phyloP scores from a whole-genome alignment of 257 asterid species.

The Gentiana macrophylla region DNA sequence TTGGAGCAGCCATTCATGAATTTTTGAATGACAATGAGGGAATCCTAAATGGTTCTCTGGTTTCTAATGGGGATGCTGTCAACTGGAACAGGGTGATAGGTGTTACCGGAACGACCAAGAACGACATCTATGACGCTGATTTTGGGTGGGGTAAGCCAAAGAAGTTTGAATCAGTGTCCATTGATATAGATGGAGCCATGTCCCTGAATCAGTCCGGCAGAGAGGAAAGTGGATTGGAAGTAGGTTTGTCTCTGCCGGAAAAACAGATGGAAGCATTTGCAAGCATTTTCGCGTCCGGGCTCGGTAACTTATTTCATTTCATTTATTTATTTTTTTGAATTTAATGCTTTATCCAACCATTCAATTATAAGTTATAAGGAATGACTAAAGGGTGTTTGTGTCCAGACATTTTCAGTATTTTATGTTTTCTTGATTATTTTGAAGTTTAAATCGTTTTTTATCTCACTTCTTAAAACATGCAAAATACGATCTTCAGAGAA shows the following conservation, averaged over 20 bases:
- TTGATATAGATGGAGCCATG: background rate
- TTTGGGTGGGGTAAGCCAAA: slow-evolving; percentile 16
- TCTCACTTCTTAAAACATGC: too few species aligned
- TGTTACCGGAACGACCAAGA: slow-evolving; percentile 10
- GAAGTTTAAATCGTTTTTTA: too few species aligned
- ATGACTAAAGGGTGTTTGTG: too few species aligned
- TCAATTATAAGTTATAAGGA: too few species aligned
- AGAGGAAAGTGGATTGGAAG: slow-evolving; percentile 5
- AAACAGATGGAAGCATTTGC: slow-evolving; percentile 12
- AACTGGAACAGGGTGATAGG: background rate
- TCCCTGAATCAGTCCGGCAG: slow-evolving; percentile 12
- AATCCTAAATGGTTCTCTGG: background rate
- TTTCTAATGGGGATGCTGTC: background rate
- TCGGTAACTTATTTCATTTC: background rate
- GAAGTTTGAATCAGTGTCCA: slow-evolving; percentile 7
- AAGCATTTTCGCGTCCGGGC: slow-evolving; percentile 9
- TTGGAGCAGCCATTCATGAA: slow-evolving; percentile 14
- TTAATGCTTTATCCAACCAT: too few species aligned
- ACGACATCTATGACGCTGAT: slow-evolving; percentile 4
- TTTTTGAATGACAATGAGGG: slow-evolving; percentile 13
- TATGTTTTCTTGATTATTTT: too few species aligned
- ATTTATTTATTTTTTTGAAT: too few species aligned
- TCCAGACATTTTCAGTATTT: too few species aligned
- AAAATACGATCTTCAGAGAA: too few species aligned
- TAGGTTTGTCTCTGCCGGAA: slow-evolving; percentile 15